These are phyloP conservation scores for Pythium angustatum DNA, from an alignment of 352 stramenopile genomes.

Conservation along the genomic window DNA sequence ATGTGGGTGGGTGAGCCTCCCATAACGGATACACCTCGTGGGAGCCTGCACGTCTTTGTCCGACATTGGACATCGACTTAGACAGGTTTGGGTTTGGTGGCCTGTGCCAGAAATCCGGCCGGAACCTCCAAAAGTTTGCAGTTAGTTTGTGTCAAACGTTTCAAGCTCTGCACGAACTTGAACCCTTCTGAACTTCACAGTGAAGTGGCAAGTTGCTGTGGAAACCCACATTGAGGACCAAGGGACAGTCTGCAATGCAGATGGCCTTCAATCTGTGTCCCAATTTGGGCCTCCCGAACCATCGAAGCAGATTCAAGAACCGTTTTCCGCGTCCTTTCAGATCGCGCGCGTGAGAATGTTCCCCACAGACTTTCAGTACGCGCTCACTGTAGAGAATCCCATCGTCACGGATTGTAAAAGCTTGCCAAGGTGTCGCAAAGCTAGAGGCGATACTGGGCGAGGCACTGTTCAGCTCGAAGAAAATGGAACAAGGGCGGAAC, in stretches of 20 bases:
- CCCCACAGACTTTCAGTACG: background rate
- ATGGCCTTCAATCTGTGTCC: background rate
- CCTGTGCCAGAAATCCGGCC: background rate
- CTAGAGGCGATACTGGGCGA: background rate
- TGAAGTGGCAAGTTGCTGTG: too few relatives aligned
- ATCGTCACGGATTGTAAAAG: background rate
- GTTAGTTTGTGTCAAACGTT: conserved; percentile 8
- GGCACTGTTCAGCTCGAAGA: too few relatives aligned
- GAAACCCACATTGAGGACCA: too few relatives aligned
- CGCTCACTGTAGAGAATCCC: background rate
- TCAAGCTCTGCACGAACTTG: background rate
- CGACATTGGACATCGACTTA: conserved; percentile 19
- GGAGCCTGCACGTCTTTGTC: conserved; percentile 25
- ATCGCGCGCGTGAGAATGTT: background rate
- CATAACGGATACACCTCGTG: conserved; percentile 13
- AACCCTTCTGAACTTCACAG: background rate
- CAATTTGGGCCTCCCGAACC: background rate
- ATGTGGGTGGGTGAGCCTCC: conserved; percentile 7
- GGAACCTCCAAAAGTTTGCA: background rate
- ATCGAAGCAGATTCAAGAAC: background rate
- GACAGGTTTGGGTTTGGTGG: background rate
- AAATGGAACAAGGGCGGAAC: background rate
- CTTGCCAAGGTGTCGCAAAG: conserved; percentile 5
- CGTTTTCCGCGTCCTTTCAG: conserved; percentile 1
- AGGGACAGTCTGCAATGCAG: background rate